phyloP scores from a whole-genome alignment of 2,329 filamentous ascomycete genomes.

The Endothia cerciana region DNA sequence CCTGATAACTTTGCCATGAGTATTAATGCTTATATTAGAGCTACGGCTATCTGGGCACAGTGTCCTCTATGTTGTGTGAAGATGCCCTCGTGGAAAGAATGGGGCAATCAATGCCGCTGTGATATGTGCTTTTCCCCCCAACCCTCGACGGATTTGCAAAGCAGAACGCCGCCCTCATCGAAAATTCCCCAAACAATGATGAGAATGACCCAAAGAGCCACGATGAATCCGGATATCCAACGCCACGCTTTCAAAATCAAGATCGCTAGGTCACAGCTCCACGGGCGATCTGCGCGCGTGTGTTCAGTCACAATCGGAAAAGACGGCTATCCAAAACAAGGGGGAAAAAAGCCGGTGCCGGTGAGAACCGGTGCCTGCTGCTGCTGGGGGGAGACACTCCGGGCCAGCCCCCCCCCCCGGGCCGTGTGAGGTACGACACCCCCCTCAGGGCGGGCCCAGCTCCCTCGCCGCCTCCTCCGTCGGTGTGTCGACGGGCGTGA shows the following conservation, averaged over 20 bases:
- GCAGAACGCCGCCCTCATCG: neutral
- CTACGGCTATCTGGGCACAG: neutral
- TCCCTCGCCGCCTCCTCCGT: slow-evolving; percentile 33
- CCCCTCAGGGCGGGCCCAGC: slow-evolving; percentile 16
- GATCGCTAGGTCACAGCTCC: slow-evolving; percentile 12
- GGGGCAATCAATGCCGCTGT: neutral
- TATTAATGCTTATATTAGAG: slow-evolving; percentile 6
- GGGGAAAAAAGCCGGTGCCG: too few relatives aligned
- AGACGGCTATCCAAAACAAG: too few relatives aligned
- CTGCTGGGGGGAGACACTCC: too few relatives aligned
- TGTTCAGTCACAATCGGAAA: neutral
- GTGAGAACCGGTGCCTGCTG: too few relatives aligned
- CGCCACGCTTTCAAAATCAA: slow-evolving; percentile 26
- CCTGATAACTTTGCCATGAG: neutral
- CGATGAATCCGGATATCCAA: slow-evolving; percentile 19
- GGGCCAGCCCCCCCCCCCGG: neutral
- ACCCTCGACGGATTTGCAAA: too few relatives aligned
- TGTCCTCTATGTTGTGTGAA: neutral
- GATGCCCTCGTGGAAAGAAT: neutral
- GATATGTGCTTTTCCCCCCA: neutral
- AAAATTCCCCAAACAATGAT: slow-evolving; percentile 2
- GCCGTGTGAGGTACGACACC: too few relatives aligned
- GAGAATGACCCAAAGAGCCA: neutral
- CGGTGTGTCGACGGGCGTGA: slow-evolving; percentile 49
- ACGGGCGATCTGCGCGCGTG: neutral